Conservation (phyloP, 257 asterid genomes). For the Sherardia arvensis region DNA sequence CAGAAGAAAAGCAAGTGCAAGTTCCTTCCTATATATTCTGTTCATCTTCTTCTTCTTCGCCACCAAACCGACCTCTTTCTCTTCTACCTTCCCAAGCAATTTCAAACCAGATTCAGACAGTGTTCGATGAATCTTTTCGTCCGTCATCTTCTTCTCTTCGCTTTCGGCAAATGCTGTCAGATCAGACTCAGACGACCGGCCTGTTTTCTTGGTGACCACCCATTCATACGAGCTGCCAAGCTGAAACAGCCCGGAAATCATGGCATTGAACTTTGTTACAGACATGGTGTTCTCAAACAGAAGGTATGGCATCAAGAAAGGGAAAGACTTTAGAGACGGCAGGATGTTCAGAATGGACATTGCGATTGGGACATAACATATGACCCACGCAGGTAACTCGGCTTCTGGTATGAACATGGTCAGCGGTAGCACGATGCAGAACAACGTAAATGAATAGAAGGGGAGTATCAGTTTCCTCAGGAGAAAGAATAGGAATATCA, state of each 20-base stretch:
- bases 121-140: slow-evolving; percentile 63
- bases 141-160: slow-evolving; percentile 35
- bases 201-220: slow-evolving; percentile 91
- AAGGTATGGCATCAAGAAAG: slow-evolving; percentile 85
- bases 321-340: slow-evolving; percentile 80
- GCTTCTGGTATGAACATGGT: slow-evolving; percentile 97
- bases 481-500: slow-evolving; percentile 84
- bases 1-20: slow-evolving; percentile 71
- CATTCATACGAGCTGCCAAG: slow-evolving; percentile 87
- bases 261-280: slow-evolving; percentile 88
- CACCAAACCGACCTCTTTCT: slow-evolving; percentile 20
- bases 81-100: slow-evolving; percentile 47
- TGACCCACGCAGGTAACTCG: slow-evolving; percentile 76
- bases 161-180: slow-evolving; percentile 57
- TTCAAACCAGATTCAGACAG: slow-evolving; percentile 78
- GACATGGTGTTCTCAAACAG: slow-evolving; percentile 96
- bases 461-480: slow-evolving; percentile 83
- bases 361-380: slow-evolving; percentile 71
- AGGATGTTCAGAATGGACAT: slow-evolving; percentile 76
- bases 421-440: slow-evolving; percentile 81
- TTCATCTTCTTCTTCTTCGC: slow-evolving; percentile 43
- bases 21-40: slow-evolving; percentile 60
- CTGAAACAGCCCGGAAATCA: slow-evolving; percentile 85
- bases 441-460: slow-evolving; percentile 84
- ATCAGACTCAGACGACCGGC: slow-evolving; percentile 79